phyloP scores from a whole-genome alignment of 768 basidiomycete species.

The Megacollybia marginata region DNA sequence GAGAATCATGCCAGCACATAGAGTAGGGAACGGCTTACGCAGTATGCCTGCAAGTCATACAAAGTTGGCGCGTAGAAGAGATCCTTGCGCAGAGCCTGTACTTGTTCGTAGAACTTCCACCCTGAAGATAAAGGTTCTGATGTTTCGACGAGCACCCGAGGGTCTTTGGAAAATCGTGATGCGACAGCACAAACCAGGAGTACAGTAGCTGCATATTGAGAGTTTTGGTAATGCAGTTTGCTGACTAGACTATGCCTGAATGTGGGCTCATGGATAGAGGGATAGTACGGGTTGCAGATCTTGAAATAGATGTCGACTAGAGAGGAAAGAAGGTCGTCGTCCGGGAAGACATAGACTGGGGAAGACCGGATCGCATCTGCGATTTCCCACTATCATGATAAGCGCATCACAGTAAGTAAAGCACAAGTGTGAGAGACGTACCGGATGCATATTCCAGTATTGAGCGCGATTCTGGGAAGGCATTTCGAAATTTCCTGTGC shows the following conservation, averaged over 20 bases:
- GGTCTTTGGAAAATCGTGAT: constrained; percentile 35
- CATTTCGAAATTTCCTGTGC: background rate
- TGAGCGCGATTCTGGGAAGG: constrained; percentile 1
- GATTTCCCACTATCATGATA: constrained; percentile 7
- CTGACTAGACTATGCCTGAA: constrained; percentile 31
- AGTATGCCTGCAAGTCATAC: constrained; percentile 33
- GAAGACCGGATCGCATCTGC: background rate
- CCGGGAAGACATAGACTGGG: constrained; percentile 23
- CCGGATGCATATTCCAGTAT: constrained; percentile 5
- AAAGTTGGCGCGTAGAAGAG: constrained; percentile 24
- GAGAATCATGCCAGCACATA: constrained; percentile 8
- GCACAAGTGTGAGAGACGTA: background rate
- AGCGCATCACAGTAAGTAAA: background rate
- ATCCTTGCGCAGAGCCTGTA: constrained; percentile 23
- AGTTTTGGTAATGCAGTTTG: constrained; percentile 28
- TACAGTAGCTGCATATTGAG: constrained; percentile 31
- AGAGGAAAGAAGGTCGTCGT: constrained; percentile 24
- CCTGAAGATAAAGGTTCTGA: constrained; percentile 24
- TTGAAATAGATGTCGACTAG: constrained; percentile 47
- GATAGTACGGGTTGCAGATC: constrained; percentile 30
- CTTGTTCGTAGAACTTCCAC: constrained; percentile 36
- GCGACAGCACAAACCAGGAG: constrained; percentile 45
- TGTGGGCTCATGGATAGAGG: constrained; percentile 33
- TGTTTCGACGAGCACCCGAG: constrained; percentile 24
- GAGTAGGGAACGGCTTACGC: constrained; percentile 14